These are phyloP conservation scores for Cardiospermum halicacabum DNA, from an alignment of 345 rosid species.

Conservation along the genomic window DNA sequence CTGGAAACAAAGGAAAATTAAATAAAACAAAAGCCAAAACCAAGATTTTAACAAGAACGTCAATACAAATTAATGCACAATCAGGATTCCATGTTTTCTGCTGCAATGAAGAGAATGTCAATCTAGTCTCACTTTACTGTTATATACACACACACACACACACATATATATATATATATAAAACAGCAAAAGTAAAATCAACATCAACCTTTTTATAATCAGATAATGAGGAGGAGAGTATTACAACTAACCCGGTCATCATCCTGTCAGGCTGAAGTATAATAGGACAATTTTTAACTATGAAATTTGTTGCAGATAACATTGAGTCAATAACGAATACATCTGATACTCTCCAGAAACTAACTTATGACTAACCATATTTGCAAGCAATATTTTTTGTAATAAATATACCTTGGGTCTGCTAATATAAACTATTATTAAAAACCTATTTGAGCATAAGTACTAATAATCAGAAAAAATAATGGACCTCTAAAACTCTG, in stretches of 20 bases:
- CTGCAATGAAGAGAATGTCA: not conserved
- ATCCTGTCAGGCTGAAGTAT: not conserved
- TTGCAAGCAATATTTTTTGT: too few species aligned
- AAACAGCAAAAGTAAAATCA: not conserved
- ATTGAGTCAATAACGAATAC: not conserved
- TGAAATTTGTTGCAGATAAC: not conserved
- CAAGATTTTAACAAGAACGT: not conserved
- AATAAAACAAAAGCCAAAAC: constrained; percentile 1
- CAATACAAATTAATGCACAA: not conserved
- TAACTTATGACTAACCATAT: too few species aligned
- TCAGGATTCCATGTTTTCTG: not conserved
- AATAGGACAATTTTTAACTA: not conserved
- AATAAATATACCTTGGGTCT: too few species aligned
- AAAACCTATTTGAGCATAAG: not conserved
- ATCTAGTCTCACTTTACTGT: too few species aligned
- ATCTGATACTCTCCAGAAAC: too few species aligned
- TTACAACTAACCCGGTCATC: not conserved
- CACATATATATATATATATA: not conserved
- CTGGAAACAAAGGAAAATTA: constrained; percentile 38
- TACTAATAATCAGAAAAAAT: not conserved
- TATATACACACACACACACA: too few species aligned
- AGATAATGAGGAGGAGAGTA: not conserved
- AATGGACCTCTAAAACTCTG: not conserved
- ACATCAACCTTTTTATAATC: not conserved
- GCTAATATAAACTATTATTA: too few species aligned